These are phyloP conservation scores for Hordeum vulgare DNA, from an alignment of 176 grass and related monocot species.

Conservation along the genomic window MorexV3_pseudomolecules_assembly NC_058519.1:9014997-9015496, in stretches of 20 bases:
- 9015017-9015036: background rate
- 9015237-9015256: background rate
- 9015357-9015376: slow-evolving; percentile 1
- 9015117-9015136: slow-evolving; percentile 47
- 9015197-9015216: slow-evolving; percentile 38
- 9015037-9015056: slow-evolving; percentile 36
- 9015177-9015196: slow-evolving; percentile 7
- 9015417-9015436: slow-evolving; percentile 43
- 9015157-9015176: background rate
- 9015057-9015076: slow-evolving; percentile 62
- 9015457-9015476: slow-evolving; percentile 27
- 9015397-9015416: slow-evolving; percentile 54
- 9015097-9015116: slow-evolving; percentile 35
- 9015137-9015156: slow-evolving; percentile 13
- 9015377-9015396: slow-evolving; percentile 43
- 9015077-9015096: slow-evolving; percentile 48
- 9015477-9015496: slow-evolving; percentile 43
- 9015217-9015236: slow-evolving; percentile 22
- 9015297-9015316: slow-evolving; percentile 28
- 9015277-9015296: background rate
- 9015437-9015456: slow-evolving; percentile 48
- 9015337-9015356: background rate
- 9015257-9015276: background rate
- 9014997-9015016: background rate
- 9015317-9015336: slow-evolving; percentile 21